Conservation (phyloP, 805 yeast genomes). For the Pichia membranifaciens region DNA sequence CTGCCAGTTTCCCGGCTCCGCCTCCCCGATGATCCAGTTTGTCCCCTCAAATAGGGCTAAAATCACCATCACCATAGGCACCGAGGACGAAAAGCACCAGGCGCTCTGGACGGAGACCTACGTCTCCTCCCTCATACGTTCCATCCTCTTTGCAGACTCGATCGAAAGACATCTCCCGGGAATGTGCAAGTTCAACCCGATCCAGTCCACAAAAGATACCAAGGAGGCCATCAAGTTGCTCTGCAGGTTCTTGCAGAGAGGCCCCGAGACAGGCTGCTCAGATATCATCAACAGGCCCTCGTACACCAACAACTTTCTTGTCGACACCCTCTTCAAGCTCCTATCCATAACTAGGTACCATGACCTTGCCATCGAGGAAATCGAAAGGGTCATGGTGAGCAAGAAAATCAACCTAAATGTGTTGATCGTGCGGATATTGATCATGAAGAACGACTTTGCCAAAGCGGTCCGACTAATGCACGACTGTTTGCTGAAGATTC, state of each 20-base stretch:
- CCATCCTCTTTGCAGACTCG: conserved; percentile 47
- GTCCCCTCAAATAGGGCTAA: conserved; percentile 41
- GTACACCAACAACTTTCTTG: conserved; percentile 44
- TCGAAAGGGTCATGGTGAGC: conserved; percentile 24
- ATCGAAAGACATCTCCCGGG: conserved; percentile 55
- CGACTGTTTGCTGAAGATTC: conserved; percentile 32
- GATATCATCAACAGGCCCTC: conserved; percentile 31
- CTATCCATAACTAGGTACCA: conserved; percentile 34
- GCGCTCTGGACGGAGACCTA: conserved; percentile 56
- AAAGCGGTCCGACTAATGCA: conserved; percentile 42
- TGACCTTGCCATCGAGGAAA: conserved; percentile 34
- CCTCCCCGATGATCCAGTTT: conserved; percentile 36
- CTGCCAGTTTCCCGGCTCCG: conserved; percentile 47
- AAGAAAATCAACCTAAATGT: conserved; percentile 24
- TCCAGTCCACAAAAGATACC: conserved; percentile 31
- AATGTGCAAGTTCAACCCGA: conserved; percentile 44
- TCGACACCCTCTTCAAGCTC: conserved; percentile 43
- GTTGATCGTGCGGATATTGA: conserved; percentile 38
- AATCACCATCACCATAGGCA: conserved; percentile 12
- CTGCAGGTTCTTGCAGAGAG: conserved; percentile 42
- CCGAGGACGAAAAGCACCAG: conserved; percentile 51
- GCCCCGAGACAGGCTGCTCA: conserved; percentile 40
- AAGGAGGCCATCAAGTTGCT: conserved; percentile 34
- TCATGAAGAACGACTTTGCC: conserved; percentile 39
- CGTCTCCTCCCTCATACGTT: conserved; percentile 52